These are phyloP conservation scores for Chimonanthus praecox DNA, from an alignment of 164 flowering plant species.

Conservation along the genomic window DNA sequence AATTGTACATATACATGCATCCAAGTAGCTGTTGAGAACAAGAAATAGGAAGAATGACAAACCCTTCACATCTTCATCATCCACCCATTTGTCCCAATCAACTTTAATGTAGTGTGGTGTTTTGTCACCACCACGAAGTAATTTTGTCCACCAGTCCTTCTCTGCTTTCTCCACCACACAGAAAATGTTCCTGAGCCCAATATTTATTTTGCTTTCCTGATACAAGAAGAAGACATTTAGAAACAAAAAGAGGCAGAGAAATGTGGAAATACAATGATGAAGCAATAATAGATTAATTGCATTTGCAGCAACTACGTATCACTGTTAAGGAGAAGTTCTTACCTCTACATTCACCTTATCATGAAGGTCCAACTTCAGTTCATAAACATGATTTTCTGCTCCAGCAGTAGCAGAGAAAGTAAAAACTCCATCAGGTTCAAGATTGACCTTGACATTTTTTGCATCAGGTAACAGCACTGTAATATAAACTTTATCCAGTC, in stretches of 20 bases:
- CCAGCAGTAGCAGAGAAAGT: conserved; percentile 73
- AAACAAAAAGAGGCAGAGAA: no score
- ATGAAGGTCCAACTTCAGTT: conserved; percentile 65
- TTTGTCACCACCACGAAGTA: conserved; percentile 60
- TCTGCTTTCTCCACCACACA: conserved; percentile 84
- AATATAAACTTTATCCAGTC: conserved; percentile 64
- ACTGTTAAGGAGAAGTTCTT: conserved; percentile 10
- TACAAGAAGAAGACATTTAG: not conserved
- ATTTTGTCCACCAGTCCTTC: conserved; percentile 81
- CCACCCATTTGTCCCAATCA: conserved; percentile 99
- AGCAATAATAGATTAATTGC: not conserved
- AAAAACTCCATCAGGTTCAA: conserved; percentile 77
- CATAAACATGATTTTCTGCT: conserved; percentile 49
- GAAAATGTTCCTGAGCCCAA: conserved; percentile 63
- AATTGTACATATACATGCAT: not conserved
- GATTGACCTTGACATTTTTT: conserved; percentile 63
- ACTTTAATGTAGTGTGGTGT: conserved; percentile 77
- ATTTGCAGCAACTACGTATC: not conserved
- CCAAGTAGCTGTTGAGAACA: not conserved
- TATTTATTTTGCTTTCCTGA: conserved; percentile 80
- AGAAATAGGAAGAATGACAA: conserved; percentile 2
- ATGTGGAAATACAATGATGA: no score
- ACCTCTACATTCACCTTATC: conserved; percentile 95
- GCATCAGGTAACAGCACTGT: conserved; percentile 77
- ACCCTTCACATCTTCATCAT: conserved; percentile 80